Evolutionary conservation across 129 eudicot species (phyloP).

Genomic region (Kitagawia praeruptora): DNA sequence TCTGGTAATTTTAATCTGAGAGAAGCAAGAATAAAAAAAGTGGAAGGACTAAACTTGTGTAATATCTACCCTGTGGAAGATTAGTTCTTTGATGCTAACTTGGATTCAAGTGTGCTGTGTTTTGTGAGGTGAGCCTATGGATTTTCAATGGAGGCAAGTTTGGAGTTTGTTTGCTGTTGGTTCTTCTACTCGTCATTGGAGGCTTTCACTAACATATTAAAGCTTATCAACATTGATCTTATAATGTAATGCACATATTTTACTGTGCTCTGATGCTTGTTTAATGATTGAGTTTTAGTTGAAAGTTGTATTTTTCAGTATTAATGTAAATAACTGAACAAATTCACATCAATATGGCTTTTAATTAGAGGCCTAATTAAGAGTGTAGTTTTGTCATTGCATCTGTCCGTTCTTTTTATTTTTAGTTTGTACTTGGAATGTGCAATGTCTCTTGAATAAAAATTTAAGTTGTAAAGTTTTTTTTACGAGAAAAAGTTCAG

Average conservation of each 20-base stretch:
- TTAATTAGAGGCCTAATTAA: neutral
- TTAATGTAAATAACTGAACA: neutral
- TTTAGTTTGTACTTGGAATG: too few relatives aligned
- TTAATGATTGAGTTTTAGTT: neutral
- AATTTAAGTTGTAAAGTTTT: too few relatives aligned
- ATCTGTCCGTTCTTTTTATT: too few relatives aligned
- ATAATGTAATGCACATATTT: too few relatives aligned
- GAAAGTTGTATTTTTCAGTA: neutral
- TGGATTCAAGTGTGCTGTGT: neutral
- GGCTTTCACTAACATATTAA: neutral
- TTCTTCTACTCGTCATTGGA: neutral
- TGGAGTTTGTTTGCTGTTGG: neutral
- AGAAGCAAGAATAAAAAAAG: neutral
- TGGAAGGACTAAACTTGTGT: too few relatives aligned
- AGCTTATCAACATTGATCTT: too few relatives aligned
- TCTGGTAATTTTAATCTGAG: too few relatives aligned
- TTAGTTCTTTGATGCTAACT: neutral
- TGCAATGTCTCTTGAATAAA: too few relatives aligned
- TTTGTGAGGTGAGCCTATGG: neutral
- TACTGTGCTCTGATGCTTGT: too few relatives aligned
- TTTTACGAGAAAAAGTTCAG: too few relatives aligned
- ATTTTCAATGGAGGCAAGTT: neutral
- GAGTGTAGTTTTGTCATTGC: neutral
- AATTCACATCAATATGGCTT: neutral
- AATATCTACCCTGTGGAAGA: neutral